phyloP scores from a whole-genome alignment of 2,329 filamentous ascomycete species.

The Neoscytalidium dimidiatum region DNA sequence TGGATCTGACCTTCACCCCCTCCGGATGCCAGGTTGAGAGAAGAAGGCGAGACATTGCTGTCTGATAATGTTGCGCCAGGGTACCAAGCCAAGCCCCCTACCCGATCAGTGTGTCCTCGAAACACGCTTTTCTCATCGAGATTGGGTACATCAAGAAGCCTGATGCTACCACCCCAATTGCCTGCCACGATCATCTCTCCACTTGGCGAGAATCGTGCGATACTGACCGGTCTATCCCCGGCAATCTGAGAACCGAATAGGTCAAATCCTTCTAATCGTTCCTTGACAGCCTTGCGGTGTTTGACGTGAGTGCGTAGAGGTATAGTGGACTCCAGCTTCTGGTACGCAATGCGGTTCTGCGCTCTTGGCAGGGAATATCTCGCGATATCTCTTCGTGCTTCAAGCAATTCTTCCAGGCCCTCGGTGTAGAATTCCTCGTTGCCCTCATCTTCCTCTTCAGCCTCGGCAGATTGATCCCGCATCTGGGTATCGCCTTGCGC shows the following conservation, averaged over 20 bases:
- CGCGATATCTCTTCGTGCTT: slow-evolving; percentile 77
- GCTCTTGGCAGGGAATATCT: slow-evolving; percentile 81
- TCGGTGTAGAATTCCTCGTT: slow-evolving; percentile 91
- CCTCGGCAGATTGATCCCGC: slow-evolving; percentile 36
- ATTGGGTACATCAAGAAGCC: slow-evolving; percentile 79
- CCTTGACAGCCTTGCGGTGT: slow-evolving; percentile 86
- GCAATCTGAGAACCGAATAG: slow-evolving; percentile 92
- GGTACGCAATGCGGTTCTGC: slow-evolving; percentile 72
- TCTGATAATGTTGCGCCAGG: slow-evolving; percentile 76
- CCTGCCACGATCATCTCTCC: slow-evolving; percentile 83
- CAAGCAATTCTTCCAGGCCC: slow-evolving; percentile 71
- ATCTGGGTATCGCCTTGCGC: slow-evolving; percentile 59
- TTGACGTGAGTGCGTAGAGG: slow-evolving; percentile 88
- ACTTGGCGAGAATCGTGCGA: slow-evolving; percentile 86
- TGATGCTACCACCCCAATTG: slow-evolving; percentile 90
- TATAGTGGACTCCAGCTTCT: slow-evolving; percentile 80
- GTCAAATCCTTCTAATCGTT: slow-evolving; percentile 78
- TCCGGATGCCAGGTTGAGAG: slow-evolving; percentile 85
- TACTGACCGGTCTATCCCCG: slow-evolving; percentile 86
- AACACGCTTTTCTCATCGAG: slow-evolving; percentile 75
- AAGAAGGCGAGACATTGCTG: slow-evolving; percentile 68
- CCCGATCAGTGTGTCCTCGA: slow-evolving; percentile 82
- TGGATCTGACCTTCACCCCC: slow-evolving; percentile 86
- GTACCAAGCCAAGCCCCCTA: slow-evolving; percentile 89
- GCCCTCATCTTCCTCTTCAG: slow-evolving; percentile 60